Evolutionary conservation across 2,329 filamentous ascomycete species (phyloP).

Genomic region (Colletotrichum melonis): DNA sequence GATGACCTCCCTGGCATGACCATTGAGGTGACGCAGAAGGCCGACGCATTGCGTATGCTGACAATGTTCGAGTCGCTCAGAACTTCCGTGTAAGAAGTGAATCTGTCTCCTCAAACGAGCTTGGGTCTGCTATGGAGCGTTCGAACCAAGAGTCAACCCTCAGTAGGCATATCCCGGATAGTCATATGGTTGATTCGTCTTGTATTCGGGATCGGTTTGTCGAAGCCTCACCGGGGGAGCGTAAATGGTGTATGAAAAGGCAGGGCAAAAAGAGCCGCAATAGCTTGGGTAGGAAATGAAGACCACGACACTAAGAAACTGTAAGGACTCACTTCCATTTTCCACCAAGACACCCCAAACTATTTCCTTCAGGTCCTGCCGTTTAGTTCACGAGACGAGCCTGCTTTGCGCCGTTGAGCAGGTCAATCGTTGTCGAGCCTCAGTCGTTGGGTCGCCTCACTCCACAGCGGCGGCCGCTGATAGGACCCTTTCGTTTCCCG

Average conservation of each 20-base stretch:
- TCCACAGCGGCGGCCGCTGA: not conserved
- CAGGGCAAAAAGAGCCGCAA: not conserved
- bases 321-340: constrained; percentile 31
- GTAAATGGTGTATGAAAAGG: not conserved
- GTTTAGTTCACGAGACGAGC: not conserved
- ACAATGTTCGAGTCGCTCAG: no score
- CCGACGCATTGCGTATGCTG: not conserved
- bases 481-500: not conserved
- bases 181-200: not conserved
- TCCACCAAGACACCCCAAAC: not conserved
- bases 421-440: not conserved
- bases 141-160: not conserved
- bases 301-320: constrained; percentile 4
- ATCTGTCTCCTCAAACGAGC: not conserved
- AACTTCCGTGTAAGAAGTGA: not conserved
- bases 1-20: not conserved
- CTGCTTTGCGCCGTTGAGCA: not conserved
- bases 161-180: not conserved
- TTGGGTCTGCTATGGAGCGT: not conserved
- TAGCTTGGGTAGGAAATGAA: not conserved
- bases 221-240: not conserved
- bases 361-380: not conserved
- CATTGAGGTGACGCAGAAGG: not conserved
- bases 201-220: not conserved
- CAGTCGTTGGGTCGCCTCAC: not conserved